These are phyloP conservation scores for Fusarium sp. DNA, from an alignment of 2,329 filamentous ascomycete genomes.

Conservation along the genomic window DNA sequence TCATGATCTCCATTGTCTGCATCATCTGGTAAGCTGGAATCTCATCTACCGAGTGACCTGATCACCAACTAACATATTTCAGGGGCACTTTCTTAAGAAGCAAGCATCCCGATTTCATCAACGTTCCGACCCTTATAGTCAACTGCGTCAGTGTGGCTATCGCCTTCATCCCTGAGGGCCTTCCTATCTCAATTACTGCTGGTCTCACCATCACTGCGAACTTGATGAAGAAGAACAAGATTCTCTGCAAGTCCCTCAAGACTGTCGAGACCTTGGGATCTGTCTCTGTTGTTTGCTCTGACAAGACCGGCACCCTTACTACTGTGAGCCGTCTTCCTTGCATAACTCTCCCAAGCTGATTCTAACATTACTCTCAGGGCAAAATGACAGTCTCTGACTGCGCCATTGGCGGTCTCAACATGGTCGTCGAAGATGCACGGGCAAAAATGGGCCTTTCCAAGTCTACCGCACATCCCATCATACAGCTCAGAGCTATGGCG, in stretches of 20 bases:
- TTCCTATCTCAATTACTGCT: conserved; percentile 77
- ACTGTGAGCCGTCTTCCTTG: conserved; percentile 20
- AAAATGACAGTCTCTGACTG: conserved; percentile 80
- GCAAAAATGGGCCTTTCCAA: conserved; percentile 51
- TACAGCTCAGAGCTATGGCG: conserved; percentile 71
- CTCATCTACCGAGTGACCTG: rapidly evolving
- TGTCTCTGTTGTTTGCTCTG: conserved; percentile 80
- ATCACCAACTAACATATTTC: rapidly evolving
- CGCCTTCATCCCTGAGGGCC: conserved; percentile 80
- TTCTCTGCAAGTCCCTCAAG: conserved; percentile 83
- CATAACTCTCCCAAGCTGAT: rapidly evolving
- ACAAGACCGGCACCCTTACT: conserved; percentile 81
- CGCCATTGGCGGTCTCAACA: conserved; percentile 65
- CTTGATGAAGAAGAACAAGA: conserved; percentile 80
- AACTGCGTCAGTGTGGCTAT: conserved; percentile 79
- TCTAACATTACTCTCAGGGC: conserved; percentile 62
- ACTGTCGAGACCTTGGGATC: conserved; percentile 81
- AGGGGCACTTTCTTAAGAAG: conserved; percentile 78
- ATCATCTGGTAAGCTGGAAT: conserved; percentile 54
- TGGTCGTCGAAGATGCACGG: conserved; percentile 65
- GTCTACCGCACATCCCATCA: conserved; percentile 56
- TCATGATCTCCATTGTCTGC: conserved; percentile 74
- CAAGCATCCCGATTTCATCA: conserved; percentile 76
- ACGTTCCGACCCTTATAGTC: conserved; percentile 78
- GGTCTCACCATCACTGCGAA: conserved; percentile 82